Conservation (phyloP, 2,329 filamentous ascomycete species). For the Pseudogymnoascus sp. region DNA sequence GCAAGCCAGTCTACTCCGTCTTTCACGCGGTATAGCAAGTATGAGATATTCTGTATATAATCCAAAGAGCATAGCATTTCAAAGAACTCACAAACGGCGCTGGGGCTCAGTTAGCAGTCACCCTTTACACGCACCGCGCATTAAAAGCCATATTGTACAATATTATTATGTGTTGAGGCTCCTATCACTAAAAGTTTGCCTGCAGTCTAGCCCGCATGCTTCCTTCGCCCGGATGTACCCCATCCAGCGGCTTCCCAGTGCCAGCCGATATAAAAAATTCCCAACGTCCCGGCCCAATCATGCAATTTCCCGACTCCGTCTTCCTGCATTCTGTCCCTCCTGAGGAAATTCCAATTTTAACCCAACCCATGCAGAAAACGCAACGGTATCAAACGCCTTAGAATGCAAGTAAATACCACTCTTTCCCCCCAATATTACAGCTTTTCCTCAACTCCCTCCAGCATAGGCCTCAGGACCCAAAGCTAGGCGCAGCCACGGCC, state of each 20-base stretch:
- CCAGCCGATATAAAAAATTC: neutral
- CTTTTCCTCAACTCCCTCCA: neutral
- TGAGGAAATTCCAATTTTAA: neutral
- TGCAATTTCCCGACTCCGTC: constrained; percentile 4
- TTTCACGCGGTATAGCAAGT: neutral
- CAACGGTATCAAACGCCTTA: neutral
- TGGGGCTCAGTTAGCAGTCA: neutral
- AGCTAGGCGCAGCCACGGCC: constrained; percentile 28
- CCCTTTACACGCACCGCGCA: neutral
- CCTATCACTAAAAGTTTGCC: neutral
- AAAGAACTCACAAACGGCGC: neutral
- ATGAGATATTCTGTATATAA: neutral
- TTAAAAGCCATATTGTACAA: neutral
- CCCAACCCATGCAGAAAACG: neutral
- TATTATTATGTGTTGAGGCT: neutral
- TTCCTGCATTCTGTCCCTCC: neutral
- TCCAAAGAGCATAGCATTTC: neutral
- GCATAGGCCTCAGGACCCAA: constrained; percentile 1
- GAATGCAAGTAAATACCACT: neutral
- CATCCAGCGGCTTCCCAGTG: neutral
- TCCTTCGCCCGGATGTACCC: neutral
- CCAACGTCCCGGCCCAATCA: neutral
- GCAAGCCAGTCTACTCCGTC: neutral
- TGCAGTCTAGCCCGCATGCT: neutral
- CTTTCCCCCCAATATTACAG: neutral